A percentile compares a stretch with the other conserved stretches of the same genome.
Conservation (phyloP, 306 rosid genomes). For the Ormosia emarginata region DNA sequence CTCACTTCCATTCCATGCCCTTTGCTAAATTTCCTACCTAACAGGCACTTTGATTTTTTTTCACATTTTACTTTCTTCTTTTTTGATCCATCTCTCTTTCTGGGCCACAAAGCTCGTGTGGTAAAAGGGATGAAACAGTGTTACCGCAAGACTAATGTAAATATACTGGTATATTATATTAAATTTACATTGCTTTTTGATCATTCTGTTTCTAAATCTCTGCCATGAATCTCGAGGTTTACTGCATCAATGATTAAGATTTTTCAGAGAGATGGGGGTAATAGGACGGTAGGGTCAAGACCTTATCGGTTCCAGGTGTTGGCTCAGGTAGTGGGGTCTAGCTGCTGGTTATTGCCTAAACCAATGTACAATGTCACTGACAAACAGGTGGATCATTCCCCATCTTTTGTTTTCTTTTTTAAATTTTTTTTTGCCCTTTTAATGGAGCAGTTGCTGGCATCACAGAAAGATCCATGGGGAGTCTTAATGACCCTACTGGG, state of each 20-base stretch:
- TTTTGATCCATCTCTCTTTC: neutral
- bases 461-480: slow-evolving; percentile 50
- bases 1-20: slow-evolving; percentile 36
- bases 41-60: slow-evolving; percentile 30
- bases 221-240: slow-evolving; percentile 53
- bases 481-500: slow-evolving; percentile 45
- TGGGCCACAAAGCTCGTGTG: slow-evolving; percentile 37
- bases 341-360: slow-evolving; percentile 63
- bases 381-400: slow-evolving; percentile 99
- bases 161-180: neutral
- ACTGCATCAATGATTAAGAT: slow-evolving; percentile 77
- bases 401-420: slow-evolving; percentile 28
- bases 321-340: slow-evolving; percentile 75
- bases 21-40: slow-evolving; percentile 53
- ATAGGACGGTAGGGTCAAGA: slow-evolving; percentile 52
- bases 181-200: slow-evolving; percentile 33
- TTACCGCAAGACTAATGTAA: slow-evolving; percentile 1
- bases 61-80: neutral
- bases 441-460: slow-evolving; percentile 60
- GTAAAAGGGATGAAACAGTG: slow-evolving; percentile 55
- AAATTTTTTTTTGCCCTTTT: neutral
- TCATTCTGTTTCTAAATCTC: slow-evolving; percentile 30
- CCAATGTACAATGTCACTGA: slow-evolving; percentile 91
- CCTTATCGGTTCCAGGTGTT: slow-evolving; percentile 98
- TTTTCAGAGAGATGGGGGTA: slow-evolving; percentile 34